A percentile compares a stretch with the other conserved stretches of the same genome.
Evolutionary conservation across 2,329 filamentous ascomycete genomes (phyloP).

Genomic region (Tolypocladium sp.): DNA sequence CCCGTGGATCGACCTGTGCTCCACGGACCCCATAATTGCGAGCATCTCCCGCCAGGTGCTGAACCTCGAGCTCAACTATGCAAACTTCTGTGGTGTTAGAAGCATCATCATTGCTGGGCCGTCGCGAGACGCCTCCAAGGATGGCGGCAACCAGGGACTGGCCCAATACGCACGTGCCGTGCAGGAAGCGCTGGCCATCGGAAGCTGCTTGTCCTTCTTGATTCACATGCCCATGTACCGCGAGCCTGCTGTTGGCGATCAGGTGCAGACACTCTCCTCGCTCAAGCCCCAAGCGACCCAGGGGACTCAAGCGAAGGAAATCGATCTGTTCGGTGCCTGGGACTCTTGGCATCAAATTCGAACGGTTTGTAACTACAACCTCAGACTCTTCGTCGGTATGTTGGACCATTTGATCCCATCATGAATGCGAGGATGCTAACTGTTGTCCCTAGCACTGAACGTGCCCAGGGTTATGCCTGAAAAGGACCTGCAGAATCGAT

Average conservation of each 20-base stretch:
- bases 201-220: constrained; percentile 68
- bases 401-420: constrained; percentile 2
- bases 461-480: constrained; percentile 51
- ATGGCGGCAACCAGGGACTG: constrained; percentile 41
- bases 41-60: constrained; percentile 84
- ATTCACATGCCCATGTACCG: constrained; percentile 80
- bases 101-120: constrained; percentile 80
- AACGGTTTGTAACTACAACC: constrained; percentile 75
- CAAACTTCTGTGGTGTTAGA: constrained; percentile 84
- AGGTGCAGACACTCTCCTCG: constrained; percentile 41
- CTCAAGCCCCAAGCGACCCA: constrained; percentile 20
- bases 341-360: constrained; percentile 89
- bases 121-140: constrained; percentile 47
- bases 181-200: constrained; percentile 67
- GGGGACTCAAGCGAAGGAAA: constrained; percentile 30
- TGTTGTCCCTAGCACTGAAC: constrained; percentile 34
- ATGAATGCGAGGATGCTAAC: neutral
- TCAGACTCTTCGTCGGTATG: constrained; percentile 77
- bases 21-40: constrained; percentile 70
- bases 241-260: constrained; percentile 50
- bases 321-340: constrained; percentile 75
- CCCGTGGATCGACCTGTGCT: constrained; percentile 86
- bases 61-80: constrained; percentile 86
- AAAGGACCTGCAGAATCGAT: constrained; percentile 52
- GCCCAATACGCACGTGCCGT: constrained; percentile 77